Evolutionary conservation across 805 yeast genomes (phyloP).

Genomic region (Teunomyces pallodes): DNA sequence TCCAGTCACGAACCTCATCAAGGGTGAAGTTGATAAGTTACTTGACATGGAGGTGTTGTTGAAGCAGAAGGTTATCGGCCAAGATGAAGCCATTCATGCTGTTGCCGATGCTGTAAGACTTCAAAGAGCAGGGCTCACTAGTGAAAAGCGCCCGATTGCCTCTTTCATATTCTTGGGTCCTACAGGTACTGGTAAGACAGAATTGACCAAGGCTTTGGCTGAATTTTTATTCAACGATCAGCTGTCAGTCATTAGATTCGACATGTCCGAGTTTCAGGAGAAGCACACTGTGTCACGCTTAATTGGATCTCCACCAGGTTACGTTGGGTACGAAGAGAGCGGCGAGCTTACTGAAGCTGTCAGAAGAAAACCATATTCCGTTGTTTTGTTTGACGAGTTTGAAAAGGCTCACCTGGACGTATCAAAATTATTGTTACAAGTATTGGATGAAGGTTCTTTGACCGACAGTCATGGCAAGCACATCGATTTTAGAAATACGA

Average conservation of each 20-base stretch:
- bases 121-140: conserved; percentile 95
- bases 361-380: conserved; percentile 91
- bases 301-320: conserved; percentile 98
- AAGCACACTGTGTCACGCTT: conserved; percentile 86
- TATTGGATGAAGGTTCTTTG: conserved; percentile 89
- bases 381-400: conserved; percentile 90
- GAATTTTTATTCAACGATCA: conserved; percentile 90
- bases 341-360: conserved; percentile 97
- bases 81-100: conserved; percentile 88
- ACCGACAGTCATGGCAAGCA: conserved; percentile 95
- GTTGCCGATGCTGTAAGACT: conserved; percentile 92
- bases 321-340: conserved; percentile 92
- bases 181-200: conserved; percentile 98
- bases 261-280: conserved; percentile 98
- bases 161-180: conserved; percentile 97
- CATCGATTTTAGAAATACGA: conserved; percentile 91
- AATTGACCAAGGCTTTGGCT: conserved; percentile 87
- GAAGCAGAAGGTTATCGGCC: conserved; percentile 83
- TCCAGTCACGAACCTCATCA: conserved; percentile 85
- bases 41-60: conserved; percentile 82
- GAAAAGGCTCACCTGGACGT: conserved; percentile 97
- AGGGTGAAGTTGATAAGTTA: conserved; percentile 91
- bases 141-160: conserved; percentile 93
- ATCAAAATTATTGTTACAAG: conserved; percentile 87
- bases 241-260: conserved; percentile 83